Conservation (phyloP, 1,139 yeast genomes). For the Yamadazyma sp. region DNA sequence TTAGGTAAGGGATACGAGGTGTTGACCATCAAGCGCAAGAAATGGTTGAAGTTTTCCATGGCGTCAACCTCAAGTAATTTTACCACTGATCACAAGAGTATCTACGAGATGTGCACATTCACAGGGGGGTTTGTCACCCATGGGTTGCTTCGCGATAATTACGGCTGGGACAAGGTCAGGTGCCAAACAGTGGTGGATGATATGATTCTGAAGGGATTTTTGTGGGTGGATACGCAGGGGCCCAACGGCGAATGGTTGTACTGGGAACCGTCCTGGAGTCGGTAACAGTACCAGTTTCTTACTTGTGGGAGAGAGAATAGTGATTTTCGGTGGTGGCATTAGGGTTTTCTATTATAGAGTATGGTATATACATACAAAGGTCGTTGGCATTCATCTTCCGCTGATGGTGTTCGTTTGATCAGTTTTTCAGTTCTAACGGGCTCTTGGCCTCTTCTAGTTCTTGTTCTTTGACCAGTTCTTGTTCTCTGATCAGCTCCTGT, state of each 20-base stretch:
- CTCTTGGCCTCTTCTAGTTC: not conserved
- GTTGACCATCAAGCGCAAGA: conserved; percentile 31
- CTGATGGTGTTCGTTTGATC: too few species aligned
- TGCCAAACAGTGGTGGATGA: conserved; percentile 68
- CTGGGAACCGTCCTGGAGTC: conserved; percentile 57
- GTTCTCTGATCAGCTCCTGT: not conserved
- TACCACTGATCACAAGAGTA: conserved; percentile 61
- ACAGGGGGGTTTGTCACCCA: conserved; percentile 67
- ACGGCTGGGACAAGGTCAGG: conserved; percentile 67
- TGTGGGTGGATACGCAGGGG: conserved; percentile 78
- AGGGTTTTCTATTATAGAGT: too few species aligned
- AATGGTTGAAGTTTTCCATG: conserved; percentile 42
- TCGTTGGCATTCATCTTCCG: too few species aligned
- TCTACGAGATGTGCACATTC: conserved; percentile 71
- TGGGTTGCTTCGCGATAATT: conserved; percentile 64
- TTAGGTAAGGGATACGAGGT: conserved; percentile 42
- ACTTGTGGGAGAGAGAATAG: too few species aligned
- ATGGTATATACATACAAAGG: too few species aligned
- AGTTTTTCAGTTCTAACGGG: not conserved
- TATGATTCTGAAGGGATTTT: conserved; percentile 74
- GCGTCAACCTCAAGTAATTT: conserved; percentile 29
- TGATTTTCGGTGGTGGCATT: too few species aligned
- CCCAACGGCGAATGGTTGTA: conserved; percentile 48
- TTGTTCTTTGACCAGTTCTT: conserved; percentile 1
- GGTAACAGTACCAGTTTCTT: not conserved